Conservation (phyloP, 768 basidiomycete genomes). For the Amanita phalloides region DNA sequence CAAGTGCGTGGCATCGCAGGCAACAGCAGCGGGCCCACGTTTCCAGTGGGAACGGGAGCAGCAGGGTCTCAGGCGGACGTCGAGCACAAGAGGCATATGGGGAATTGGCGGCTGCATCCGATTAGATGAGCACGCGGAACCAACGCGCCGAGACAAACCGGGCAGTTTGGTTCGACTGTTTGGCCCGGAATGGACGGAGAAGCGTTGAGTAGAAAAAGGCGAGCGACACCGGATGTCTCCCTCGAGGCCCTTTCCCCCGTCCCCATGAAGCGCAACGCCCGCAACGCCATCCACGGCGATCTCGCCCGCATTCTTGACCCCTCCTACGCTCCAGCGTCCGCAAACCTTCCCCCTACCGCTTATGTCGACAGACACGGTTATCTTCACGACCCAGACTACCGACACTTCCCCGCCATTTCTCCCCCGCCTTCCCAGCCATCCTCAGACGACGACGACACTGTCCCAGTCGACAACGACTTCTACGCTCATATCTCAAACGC, state of each 20-base stretch:
- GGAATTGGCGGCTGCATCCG: neutral
- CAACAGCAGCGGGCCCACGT: neutral
- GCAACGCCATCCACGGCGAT: constrained; percentile 26
- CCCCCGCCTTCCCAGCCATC: constrained; percentile 14
- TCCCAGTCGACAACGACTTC: constrained; percentile 9
- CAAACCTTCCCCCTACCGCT: constrained; percentile 21
- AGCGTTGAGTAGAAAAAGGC: neutral
- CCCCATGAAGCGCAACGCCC: constrained; percentile 11
- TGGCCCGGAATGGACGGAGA: constrained; percentile 4
- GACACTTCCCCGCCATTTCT: constrained; percentile 43
- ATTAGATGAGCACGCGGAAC: constrained; percentile 6
- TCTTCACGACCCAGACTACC: constrained; percentile 59
- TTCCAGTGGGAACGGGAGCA: constrained; percentile 1
- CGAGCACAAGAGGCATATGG: neutral
- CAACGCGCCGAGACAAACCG: constrained; percentile 1
- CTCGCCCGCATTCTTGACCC: constrained; percentile 58
- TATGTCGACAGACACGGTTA: constrained; percentile 55
- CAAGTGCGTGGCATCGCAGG: too few species aligned
- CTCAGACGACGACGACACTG: constrained; percentile 15
- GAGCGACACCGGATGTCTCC: neutral
- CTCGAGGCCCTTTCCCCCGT: constrained; percentile 6
- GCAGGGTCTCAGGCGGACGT: neutral
- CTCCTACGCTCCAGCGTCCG: constrained; percentile 31
- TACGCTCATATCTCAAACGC: constrained; percentile 6
- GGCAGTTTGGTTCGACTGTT: neutral